A percentile compares a stretch with the other conserved stretches of the same genome.
Evolutionary conservation across 345 rosid species (phyloP).

Genomic region (Sonneratia caseolaris): DNA sequence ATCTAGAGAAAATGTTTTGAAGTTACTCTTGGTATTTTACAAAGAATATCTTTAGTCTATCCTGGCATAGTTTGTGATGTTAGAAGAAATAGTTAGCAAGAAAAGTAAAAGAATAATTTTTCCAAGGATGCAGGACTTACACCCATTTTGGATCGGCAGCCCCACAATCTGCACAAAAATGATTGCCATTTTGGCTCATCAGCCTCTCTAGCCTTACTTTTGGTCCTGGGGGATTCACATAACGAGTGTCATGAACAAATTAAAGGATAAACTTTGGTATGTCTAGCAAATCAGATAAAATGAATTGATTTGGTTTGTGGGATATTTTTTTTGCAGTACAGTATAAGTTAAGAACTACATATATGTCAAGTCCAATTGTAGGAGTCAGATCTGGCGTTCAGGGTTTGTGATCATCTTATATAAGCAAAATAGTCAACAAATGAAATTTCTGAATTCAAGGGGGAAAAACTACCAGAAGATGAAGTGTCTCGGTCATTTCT

Average conservation of each 20-base stretch:
- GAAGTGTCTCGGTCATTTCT: constrained; percentile 20
- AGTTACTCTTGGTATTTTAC: not conserved
- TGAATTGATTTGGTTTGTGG: not conserved
- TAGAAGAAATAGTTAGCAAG: not conserved
- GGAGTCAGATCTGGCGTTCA: not conserved
- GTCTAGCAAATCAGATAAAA: not conserved
- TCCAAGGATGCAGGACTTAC: constrained; percentile 34
- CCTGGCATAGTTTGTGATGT: not conserved
- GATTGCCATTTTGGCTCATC: constrained; percentile 45
- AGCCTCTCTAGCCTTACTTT: constrained; percentile 44
- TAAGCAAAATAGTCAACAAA: not conserved
- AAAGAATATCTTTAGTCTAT: not conserved
- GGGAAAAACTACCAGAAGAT: constrained; percentile 35
- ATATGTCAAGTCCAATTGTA: not conserved
- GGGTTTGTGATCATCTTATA: not conserved
- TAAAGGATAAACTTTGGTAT: not conserved
- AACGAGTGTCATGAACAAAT: not conserved
- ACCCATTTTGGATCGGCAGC: constrained; percentile 96
- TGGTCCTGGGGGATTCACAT: constrained; percentile 26
- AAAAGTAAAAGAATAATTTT: not conserved
- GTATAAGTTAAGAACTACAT: not conserved
- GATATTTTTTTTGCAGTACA: not conserved
- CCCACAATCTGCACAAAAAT: constrained; percentile 85
- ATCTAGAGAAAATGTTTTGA: not conserved
- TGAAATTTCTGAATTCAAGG: constrained; percentile 8